Percentiles rank a stretch among this genome's conserved stretches.
Conservation (phyloP, 1,284 basidiomycete species). For the Tilletia walkeri region DNA sequence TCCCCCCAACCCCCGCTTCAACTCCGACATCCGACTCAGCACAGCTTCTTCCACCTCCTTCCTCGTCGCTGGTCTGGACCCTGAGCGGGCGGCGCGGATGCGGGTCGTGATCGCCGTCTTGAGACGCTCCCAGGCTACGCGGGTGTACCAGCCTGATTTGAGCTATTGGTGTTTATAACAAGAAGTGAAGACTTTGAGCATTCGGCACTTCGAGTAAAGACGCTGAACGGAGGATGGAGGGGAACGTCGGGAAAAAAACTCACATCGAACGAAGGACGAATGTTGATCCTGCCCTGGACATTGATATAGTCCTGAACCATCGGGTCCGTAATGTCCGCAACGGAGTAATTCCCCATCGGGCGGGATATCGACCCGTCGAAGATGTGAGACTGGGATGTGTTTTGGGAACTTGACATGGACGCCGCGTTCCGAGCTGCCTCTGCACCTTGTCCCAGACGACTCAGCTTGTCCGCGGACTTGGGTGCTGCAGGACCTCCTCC, state of each 20-base stretch:
- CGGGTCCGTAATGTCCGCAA: conserved; percentile 82
- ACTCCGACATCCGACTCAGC: background rate
- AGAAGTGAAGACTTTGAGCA: conserved; percentile 22
- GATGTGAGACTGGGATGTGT: conserved; percentile 64
- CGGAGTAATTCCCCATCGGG: conserved; percentile 64
- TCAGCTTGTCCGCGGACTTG: too few species aligned
- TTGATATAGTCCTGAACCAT: conserved; percentile 57
- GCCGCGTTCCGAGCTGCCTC: background rate
- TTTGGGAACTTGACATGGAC: conserved; percentile 36
- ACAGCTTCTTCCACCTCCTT: background rate
- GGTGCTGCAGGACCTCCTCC: too few species aligned
- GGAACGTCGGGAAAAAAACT: conserved; percentile 12
- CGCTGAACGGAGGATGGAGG: background rate
- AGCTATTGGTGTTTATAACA: background rate
- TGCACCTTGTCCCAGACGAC: background rate
- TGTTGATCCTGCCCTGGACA: conserved; percentile 18
- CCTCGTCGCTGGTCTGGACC: conserved; percentile 16
- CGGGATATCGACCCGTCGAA: conserved; percentile 71
- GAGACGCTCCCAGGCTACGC: conserved; percentile 35
- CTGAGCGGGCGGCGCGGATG: conserved; percentile 26
- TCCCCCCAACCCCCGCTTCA: background rate
- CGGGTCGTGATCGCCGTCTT: conserved; percentile 26
- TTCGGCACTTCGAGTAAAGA: conserved; percentile 16
- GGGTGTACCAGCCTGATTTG: conserved; percentile 43
- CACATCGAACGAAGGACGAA: conserved; percentile 24